phyloP scores from a whole-genome alignment of 2,329 filamentous ascomycete genomes.

The Stachybotrys elegans region DNA sequence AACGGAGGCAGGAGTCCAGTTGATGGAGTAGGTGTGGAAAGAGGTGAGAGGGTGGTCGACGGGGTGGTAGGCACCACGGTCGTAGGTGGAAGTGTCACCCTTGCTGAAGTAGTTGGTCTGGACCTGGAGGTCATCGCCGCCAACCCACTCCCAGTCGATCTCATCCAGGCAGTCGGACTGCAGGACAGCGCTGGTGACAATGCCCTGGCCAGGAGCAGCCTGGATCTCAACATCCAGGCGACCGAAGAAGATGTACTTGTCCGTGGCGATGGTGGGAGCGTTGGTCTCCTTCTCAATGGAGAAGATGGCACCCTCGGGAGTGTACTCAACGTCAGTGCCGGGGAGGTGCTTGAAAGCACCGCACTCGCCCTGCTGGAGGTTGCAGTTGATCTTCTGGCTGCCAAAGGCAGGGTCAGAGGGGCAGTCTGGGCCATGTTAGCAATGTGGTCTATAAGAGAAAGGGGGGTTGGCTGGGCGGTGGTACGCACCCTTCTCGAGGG shows the following conservation, averaged over 20 bases:
- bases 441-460: background rate
- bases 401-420: conserved; percentile 73
- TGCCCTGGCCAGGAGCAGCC: conserved; percentile 73
- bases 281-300: conserved; percentile 64
- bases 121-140: conserved; percentile 65
- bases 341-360: conserved; percentile 42
- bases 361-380: conserved; percentile 72
- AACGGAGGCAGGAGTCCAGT: conserved; percentile 61
- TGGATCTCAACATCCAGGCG: conserved; percentile 75
- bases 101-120: conserved; percentile 86
- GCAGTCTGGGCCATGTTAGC: conserved; percentile 45
- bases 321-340: conserved; percentile 45
- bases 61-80: conserved; percentile 61
- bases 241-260: conserved; percentile 97
- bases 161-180: conserved; percentile 82
- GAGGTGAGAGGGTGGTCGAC: conserved; percentile 50
- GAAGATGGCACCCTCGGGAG: conserved; percentile 47
- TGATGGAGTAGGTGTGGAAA: conserved; percentile 62
- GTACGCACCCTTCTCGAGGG: conserved; percentile 42
- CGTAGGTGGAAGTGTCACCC: conserved; percentile 64
- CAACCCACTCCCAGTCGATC: conserved; percentile 96
- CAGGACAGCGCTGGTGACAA: conserved; percentile 85
- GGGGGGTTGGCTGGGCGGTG: background rate
- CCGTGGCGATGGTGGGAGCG: conserved; percentile 66
- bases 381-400: conserved; percentile 48